A percentile compares a stretch with the other conserved stretches of the same genome.
Evolutionary conservation across 1,284 basidiomycete genomes (phyloP).

Genomic region (Cutaneotrichosporon sp.): DNA sequence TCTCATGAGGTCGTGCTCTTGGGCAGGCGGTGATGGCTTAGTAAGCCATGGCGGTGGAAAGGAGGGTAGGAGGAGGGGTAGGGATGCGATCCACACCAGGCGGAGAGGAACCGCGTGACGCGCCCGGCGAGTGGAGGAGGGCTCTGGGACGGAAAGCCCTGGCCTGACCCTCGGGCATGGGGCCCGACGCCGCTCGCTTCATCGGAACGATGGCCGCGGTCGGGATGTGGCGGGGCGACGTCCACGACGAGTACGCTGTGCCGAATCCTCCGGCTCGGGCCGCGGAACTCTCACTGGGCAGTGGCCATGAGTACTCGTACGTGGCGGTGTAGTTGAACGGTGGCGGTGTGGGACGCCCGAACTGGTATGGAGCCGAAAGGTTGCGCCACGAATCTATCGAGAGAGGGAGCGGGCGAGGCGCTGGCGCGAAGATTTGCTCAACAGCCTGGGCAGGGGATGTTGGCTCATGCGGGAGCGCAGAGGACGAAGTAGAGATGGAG

Average conservation of each 20-base stretch:
- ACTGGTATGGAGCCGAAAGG: not conserved
- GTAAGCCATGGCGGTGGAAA: not conserved
- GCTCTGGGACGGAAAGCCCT: not conserved
- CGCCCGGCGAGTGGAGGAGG: not conserved
- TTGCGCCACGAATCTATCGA: conserved; percentile 2
- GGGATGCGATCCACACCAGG: not conserved
- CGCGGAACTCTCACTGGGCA: conserved; percentile 6
- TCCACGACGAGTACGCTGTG: not conserved
- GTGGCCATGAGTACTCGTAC: conserved; percentile 11
- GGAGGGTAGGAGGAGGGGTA: not conserved
- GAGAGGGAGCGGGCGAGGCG: not conserved
- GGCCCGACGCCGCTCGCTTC: not conserved
- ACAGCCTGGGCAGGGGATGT: not conserved
- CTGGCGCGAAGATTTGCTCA: not conserved
- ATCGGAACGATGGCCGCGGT: not conserved
- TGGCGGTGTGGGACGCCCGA: not conserved
- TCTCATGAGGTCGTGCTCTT: not conserved
- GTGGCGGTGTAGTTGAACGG: not conserved
- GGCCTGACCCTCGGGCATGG: not conserved
- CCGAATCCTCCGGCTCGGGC: conserved; percentile 51
- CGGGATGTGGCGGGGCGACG: not conserved
- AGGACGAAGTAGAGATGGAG: not conserved
- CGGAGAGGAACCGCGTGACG: not conserved
- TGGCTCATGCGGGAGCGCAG: not conserved
- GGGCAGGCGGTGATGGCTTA: not conserved